These are phyloP conservation scores for Xylaria sp. DNA, from an alignment of 2,329 filamentous ascomycete genomes.

Conservation along the genomic window DNA sequence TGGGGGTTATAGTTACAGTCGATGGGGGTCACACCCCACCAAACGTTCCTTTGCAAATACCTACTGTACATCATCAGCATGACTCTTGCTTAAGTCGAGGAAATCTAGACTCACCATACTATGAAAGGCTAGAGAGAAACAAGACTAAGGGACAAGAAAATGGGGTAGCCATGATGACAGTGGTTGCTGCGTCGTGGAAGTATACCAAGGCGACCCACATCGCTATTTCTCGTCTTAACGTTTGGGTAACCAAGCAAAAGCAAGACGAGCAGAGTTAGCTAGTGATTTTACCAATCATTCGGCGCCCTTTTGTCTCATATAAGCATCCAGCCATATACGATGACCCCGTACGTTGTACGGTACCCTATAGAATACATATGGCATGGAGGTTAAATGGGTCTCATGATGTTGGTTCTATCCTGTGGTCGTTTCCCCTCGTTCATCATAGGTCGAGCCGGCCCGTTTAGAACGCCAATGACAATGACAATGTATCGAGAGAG, in stretches of 20 bases:
- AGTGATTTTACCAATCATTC: background rate
- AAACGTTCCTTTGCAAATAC: background rate
- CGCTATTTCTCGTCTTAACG: background rate
- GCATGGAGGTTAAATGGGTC: slow-evolving; percentile 3
- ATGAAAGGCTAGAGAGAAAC: slow-evolving; percentile 22
- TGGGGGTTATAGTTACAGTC: slow-evolving; percentile 12
- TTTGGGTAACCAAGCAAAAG: background rate
- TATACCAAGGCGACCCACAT: slow-evolving; percentile 33
- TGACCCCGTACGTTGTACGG: background rate
- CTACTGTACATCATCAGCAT: slow-evolving; percentile 6
- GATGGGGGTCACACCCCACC: slow-evolving; percentile 36
- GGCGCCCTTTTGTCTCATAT: background rate
- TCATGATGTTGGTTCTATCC: background rate
- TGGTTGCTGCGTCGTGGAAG: background rate
- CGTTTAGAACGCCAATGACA: background rate
- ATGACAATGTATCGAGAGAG: too few relatives aligned
- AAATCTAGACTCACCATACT: background rate
- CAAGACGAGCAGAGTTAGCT: background rate
- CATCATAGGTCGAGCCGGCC: background rate
- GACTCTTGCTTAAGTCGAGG: slow-evolving; percentile 9
- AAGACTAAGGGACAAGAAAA: slow-evolving; percentile 12
- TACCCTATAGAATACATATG: background rate
- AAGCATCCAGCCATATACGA: slow-evolving; percentile 2
- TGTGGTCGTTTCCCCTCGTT: background rate
- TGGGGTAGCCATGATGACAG: slow-evolving; percentile 10